These are phyloP conservation scores for Pseudevernia furfuracea DNA, from an alignment of 495 filamentous ascomycete genomes.

Conservation along the genomic window DNA sequence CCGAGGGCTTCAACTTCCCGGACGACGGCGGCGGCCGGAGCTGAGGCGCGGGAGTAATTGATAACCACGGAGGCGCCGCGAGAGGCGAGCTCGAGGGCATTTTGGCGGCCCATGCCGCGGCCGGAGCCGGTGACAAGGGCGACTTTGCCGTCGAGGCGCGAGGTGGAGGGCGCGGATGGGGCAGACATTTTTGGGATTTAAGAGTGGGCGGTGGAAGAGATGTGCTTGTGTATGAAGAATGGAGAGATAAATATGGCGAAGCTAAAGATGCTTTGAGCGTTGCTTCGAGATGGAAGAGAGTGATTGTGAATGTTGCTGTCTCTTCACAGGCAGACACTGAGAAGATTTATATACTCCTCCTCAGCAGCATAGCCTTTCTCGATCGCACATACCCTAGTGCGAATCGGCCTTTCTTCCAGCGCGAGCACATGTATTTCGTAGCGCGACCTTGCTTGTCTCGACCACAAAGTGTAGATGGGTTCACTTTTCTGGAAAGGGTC, in stretches of 20 bases:
- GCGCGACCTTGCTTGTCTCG: background rate
- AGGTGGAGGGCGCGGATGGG: conserved; percentile 7
- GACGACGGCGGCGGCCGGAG: conserved; percentile 50
- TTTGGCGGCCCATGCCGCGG: conserved; percentile 40
- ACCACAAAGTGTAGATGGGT: too few species aligned
- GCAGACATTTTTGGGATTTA: conserved; percentile 2
- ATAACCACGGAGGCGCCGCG: conserved; percentile 40
- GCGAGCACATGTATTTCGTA: background rate
- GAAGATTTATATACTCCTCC: background rate
- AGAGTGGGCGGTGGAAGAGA: background rate
- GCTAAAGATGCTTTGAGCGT: background rate
- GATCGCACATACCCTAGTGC: background rate
- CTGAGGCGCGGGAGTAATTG: conserved; percentile 31
- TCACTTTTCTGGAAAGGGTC: background rate
- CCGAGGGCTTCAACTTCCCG: conserved; percentile 53
- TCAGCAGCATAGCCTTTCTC: background rate
- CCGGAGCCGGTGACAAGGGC: conserved; percentile 32
- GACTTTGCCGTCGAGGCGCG: conserved; percentile 31
- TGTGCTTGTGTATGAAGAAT: background rate
- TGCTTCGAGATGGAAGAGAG: too few species aligned
- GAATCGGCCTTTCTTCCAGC: background rate
- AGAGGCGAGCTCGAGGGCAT: conserved; percentile 36
- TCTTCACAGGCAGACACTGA: background rate
- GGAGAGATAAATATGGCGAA: background rate
- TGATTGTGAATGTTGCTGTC: too few species aligned